Evolutionary conservation across 2,329 filamentous ascomycete species (phyloP).

Genomic region (Exophiala sp.): DNA sequence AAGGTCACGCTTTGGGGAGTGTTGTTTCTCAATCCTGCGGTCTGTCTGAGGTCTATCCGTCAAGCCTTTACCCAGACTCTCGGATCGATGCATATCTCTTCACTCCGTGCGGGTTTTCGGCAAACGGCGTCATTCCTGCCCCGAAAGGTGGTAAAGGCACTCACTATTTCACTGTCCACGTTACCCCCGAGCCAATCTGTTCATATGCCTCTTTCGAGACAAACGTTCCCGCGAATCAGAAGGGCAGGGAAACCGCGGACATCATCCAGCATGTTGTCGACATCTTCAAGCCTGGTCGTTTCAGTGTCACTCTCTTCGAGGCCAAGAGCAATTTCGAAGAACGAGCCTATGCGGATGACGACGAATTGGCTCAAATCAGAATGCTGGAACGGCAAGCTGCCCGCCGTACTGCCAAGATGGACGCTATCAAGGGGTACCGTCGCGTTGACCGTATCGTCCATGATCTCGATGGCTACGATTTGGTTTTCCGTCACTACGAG

Average conservation of each 20-base stretch:
- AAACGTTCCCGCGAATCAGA: constrained; percentile 86
- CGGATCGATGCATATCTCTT: constrained; percentile 95
- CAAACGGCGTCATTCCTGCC: constrained; percentile 88
- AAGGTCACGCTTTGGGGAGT: constrained; percentile 87
- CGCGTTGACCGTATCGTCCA: constrained; percentile 93
- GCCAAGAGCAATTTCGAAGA: constrained; percentile 58
- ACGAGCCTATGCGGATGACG: constrained; percentile 32
- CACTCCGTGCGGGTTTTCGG: constrained; percentile 92
- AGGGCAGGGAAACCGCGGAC: constrained; percentile 78
- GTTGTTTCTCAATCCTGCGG: constrained; percentile 88
- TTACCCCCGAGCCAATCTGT: constrained; percentile 93
- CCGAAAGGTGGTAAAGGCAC: constrained; percentile 55
- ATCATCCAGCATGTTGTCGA: constrained; percentile 88
- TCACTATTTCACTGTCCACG: constrained; percentile 98
- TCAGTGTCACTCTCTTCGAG: constrained; percentile 95
- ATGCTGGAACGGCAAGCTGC: constrained; percentile 41
- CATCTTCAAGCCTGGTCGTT: constrained; percentile 96
- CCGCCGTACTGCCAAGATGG: constrained; percentile 54
- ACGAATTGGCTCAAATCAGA: constrained; percentile 35
- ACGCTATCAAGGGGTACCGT: constrained; percentile 77
- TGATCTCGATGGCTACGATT: constrained; percentile 92
- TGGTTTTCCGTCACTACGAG: constrained; percentile 96
- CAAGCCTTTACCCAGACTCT: constrained; percentile 80
- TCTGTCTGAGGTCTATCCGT: constrained; percentile 81
- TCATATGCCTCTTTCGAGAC: constrained; percentile 98